These are phyloP conservation scores for Cornus kousa DNA, from an alignment of 148 eudicot species.

Conservation along the genomic window DNA sequence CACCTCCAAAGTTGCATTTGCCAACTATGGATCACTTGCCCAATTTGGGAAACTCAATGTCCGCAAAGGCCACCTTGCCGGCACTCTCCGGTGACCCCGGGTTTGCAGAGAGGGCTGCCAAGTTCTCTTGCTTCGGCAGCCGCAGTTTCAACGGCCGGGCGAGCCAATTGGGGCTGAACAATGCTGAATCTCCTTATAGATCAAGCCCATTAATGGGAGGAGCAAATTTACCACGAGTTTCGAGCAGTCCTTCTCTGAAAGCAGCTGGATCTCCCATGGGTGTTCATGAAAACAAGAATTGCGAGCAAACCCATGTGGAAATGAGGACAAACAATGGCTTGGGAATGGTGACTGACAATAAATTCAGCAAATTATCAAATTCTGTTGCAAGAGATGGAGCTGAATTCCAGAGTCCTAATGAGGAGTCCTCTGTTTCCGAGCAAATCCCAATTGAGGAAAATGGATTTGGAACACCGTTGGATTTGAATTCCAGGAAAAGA, in stretches of 20 bases:
- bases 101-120: constrained; percentile 79
- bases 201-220: constrained; percentile 20
- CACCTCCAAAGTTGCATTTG: constrained; percentile 47
- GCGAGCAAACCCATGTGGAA: constrained; percentile 20
- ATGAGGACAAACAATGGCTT: constrained; percentile 7
- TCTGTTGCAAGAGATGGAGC: constrained; percentile 16
- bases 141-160: constrained; percentile 74
- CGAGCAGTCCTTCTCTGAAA: constrained; percentile 56
- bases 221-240: constrained; percentile 51
- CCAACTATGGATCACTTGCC: constrained; percentile 7
- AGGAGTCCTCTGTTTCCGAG: constrained; percentile 60
- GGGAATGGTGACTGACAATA: constrained; percentile 8
- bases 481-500: constrained; percentile 31
- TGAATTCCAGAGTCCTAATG: constrained; percentile 36
- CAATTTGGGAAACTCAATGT: constrained; percentile 38
- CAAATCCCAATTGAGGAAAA: constrained; percentile 44
- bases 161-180: constrained; percentile 26
- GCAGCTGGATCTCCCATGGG: constrained; percentile 37
- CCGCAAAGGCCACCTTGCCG: constrained; percentile 34
- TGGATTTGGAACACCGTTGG: constrained; percentile 26
- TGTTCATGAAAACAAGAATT: constrained; percentile 30
- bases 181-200: constrained; percentile 26
- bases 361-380: constrained; percentile 15
- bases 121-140: constrained; percentile 83
- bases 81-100: constrained; percentile 74